Conservation (phyloP, 805 yeast genomes). For the Candida michaelii region DNA sequence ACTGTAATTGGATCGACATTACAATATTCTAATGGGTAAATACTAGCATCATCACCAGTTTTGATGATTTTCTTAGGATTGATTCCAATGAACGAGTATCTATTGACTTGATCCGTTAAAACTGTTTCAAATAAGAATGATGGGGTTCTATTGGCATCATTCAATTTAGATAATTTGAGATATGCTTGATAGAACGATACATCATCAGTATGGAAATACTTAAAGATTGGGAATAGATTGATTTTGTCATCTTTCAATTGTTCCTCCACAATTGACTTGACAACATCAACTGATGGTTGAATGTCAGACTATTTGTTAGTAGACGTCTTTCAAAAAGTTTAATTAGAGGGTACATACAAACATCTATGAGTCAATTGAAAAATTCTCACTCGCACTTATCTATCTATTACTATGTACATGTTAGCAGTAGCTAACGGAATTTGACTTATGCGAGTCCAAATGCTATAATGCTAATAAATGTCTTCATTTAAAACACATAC, state of each 20-base stretch:
- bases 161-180: slow-evolving; percentile 72
- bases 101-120: slow-evolving; percentile 76
- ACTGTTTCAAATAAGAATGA: slow-evolving; percentile 90
- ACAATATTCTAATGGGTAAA: slow-evolving; percentile 23
- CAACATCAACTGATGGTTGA: slow-evolving; percentile 38
- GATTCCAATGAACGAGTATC: slow-evolving; percentile 89
- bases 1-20: slow-evolving; percentile 79
- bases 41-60: slow-evolving; percentile 66
- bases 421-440: too few species aligned
- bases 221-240: slow-evolving; percentile 80
- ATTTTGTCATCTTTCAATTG: slow-evolving; percentile 28
- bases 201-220: slow-evolving; percentile 71
- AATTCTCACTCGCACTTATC: background rate
- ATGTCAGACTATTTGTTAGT: slow-evolving; percentile 25
- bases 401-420: background rate
- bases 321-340: too few species aligned
- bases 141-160: slow-evolving; percentile 49
- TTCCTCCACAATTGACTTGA: slow-evolving; percentile 24
- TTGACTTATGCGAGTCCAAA: too few species aligned
- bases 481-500: slow-evolving; percentile 35
- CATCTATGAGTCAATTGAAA: slow-evolving; percentile 9
- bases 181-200: slow-evolving; percentile 91
- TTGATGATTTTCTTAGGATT: slow-evolving; percentile 78
- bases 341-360: slow-evolving; percentile 2
- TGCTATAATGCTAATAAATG: slow-evolving; percentile 1